phyloP scores from a whole-genome alignment of 768 basidiomycete genomes.

The Psilocybe subaeruginosa region DNA sequence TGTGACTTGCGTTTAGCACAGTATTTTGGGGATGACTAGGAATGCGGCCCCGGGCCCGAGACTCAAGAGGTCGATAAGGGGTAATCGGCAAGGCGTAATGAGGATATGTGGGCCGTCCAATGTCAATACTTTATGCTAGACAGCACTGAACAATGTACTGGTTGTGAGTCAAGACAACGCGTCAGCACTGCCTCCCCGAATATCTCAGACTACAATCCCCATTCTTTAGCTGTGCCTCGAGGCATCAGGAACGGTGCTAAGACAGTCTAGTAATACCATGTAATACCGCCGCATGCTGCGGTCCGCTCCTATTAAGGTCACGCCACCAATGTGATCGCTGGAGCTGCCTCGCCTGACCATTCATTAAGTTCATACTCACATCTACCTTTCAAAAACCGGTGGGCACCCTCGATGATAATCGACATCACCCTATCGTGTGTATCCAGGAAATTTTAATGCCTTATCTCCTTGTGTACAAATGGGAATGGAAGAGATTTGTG shows the following conservation, averaged over 20 bases:
- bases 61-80: slow-evolving; percentile 3
- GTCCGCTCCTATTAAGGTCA: slow-evolving; percentile 1
- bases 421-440: background rate
- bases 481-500: background rate
- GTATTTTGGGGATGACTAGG: slow-evolving; percentile 5
- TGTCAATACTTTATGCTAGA: background rate
- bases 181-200: slow-evolving; percentile 12
- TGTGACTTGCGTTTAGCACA: slow-evolving; percentile 8
- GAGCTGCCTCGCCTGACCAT: background rate
- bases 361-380: background rate
- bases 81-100: background rate
- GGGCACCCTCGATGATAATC: background rate
- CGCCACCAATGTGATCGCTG: background rate
- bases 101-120: background rate
- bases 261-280: background rate
- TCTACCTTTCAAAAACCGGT: background rate
- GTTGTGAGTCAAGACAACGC: slow-evolving; percentile 14
- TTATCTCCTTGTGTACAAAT: background rate
- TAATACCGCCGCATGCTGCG: slow-evolving; percentile 5
- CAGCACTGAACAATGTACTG: background rate
- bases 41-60: slow-evolving; percentile 8
- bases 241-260: slow-evolving; percentile 12
- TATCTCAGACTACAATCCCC: background rate
- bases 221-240: slow-evolving; percentile 10
- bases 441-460: background rate